Evolutionary conservation across 306 rosid species (phyloP), one percentile per base, ranked within the genome.

Genomic region (Trifolium repens): DNA sequence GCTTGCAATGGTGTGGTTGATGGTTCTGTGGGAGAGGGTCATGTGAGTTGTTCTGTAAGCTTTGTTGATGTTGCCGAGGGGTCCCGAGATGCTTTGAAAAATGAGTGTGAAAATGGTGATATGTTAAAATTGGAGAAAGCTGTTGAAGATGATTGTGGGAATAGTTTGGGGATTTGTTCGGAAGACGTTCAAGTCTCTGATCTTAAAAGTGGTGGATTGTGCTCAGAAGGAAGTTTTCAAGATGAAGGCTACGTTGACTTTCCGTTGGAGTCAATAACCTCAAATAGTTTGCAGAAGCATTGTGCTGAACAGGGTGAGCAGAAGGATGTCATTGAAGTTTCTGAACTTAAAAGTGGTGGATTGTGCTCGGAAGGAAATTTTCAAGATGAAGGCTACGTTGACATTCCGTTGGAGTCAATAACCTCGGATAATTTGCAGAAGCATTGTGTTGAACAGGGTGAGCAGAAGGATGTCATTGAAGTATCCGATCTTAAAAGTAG

Each of bases 281-380:
- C 73, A n/a, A 42, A 35, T 74, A 76, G 46, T 46, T 83, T 74
- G 67, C 83, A 52, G 24, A 59, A 74, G 71, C 53, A 53, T 42
- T 82, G 71, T 78, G 72, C 22, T 66, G 88, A 79, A 30, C 84
- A 55, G 22, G 88, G 70, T 69, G 84, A 75, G 85, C 79, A 61
- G 79, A 80, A 69, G 78, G 80, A 49, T 74, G 88, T 44, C 62
- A 77, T 32, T 52, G 76, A 76, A 26, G 57, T 69, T 85, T 75
- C 81, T 50, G 72, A 74, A 65, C 62, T 8, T 19, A 74, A 73
- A 61, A 61, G 65, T 77, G 76, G 39, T 10, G 24, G 42, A 67
- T 39, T 71, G 58, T 49, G 74, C 50, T 9, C 59, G 8, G 85
- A 77, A 69, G 81, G 78, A 34, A 80, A 82, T n/a, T 67, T 74